Evolutionary conservation across 1,139 yeast species (phyloP), one percentile per base, ranked within the genome.

Genomic region (Cylindricascospora bacillispora): DNA sequence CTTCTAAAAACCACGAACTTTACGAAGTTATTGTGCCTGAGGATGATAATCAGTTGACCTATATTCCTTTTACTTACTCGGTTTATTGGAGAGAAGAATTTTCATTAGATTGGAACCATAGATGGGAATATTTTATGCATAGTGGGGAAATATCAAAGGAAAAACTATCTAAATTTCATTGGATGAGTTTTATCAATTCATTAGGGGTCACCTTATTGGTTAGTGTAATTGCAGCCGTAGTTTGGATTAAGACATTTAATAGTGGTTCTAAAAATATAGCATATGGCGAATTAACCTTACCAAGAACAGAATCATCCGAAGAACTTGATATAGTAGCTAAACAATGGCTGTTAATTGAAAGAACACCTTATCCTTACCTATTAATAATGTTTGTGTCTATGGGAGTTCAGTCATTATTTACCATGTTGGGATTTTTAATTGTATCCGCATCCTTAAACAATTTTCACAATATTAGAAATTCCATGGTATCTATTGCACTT

Each of bases 21-120:
- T 70, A 63, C 43, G 70, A 73, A 26, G 44, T 78, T 9, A 46
- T 56, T 21, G 51, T 63, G 3, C 51, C 56, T n/a, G 47, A 37
- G 11, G 36, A 37, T 21, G 37, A 35, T 22, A 52, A 48, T 10
- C 59, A 60, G 26, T 51, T 60, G 2, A 45, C 62, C 5, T 39
- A 22, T 26, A 70, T 83, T 26, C 85, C 89, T 6, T 83, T 73
- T 55, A 79, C 94, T 1, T 85, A 83, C 47, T 71, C 94, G 0
- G 86, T 85, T 3, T 79, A 79, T 50, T 85, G 94, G 93, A 64
- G 92, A 51, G 93, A 83, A 52, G 94, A 83, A 37, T 59, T 61
- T 28, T 64, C 73, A 3, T 62, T 80, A 18, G 69, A 70, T 26
- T 80, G 85, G 67, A 65, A 65, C 29, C 64, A 73, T 37, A 62